Conservation (phyloP, 129 eudicot genomes). For the Ambrosia trifida region DNA sequence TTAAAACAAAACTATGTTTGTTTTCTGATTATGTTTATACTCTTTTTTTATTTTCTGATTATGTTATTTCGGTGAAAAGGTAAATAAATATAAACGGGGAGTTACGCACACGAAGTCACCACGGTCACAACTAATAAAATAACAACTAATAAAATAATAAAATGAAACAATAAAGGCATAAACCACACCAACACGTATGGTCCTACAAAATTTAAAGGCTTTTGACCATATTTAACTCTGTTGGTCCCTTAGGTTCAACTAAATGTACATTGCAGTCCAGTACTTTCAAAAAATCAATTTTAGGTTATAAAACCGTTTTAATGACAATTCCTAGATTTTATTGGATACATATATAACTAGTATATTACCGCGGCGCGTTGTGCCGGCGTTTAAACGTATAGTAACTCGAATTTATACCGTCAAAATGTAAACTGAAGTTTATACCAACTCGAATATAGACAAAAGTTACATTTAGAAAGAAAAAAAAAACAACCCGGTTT, state of each 20-base stretch:
- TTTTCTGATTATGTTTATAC: not conserved
- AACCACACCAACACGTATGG: constrained; percentile 18
- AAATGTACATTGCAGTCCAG: not conserved
- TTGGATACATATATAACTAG: too few species aligned
- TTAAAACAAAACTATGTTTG: not conserved
- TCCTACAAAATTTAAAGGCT: constrained; percentile 23
- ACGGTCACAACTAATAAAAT: not conserved
- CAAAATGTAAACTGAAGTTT: too few species aligned
- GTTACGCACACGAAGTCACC: constrained; percentile 18
- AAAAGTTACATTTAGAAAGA: too few species aligned
- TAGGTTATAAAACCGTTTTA: not conserved
- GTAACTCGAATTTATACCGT: too few species aligned
- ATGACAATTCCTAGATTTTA: too few species aligned
- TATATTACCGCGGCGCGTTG: too few species aligned
- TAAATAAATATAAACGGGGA: not conserved
- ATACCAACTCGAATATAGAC: too few species aligned
- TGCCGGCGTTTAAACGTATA: too few species aligned
- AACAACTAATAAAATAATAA: not conserved
- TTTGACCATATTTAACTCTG: constrained; percentile 14
- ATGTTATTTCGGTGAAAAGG: constrained; percentile 1
- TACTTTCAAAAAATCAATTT: not conserved
- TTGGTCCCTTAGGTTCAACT: constrained; percentile 7
- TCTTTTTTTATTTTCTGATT: not conserved
- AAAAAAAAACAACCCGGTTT: too few species aligned
- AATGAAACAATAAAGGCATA: not conserved